These are phyloP conservation scores for Musa acuminata DNA, from an alignment of 176 grass and related monocot genomes.

Conservation along the genomic window DNA sequence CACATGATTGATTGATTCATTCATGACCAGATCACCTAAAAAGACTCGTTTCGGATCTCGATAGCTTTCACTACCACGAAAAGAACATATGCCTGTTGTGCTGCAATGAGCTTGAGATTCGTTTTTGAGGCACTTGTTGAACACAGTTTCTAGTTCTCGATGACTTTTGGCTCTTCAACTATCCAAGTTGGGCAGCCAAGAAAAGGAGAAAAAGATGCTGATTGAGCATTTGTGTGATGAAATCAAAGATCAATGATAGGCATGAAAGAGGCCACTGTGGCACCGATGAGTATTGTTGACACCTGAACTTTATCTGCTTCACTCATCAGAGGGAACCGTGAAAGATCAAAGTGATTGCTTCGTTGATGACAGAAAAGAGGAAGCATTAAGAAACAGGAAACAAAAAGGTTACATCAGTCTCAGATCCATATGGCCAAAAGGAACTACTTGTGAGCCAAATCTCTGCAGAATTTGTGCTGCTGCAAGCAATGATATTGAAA, in stretches of 20 bases:
- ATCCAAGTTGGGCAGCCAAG: no score
- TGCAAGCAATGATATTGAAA: conserved; percentile 11
- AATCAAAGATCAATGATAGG: no score
- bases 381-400: conserved; percentile 1
- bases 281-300: conserved; percentile 50
- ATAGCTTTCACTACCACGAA: background rate
- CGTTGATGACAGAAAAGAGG: conserved; percentile 15
- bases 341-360: background rate
- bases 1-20: background rate
- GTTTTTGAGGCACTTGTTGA: no score
- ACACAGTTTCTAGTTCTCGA: no score
- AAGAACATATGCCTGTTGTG: background rate
- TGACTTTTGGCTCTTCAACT: no score
- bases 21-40: no score
- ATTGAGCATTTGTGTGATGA: no score
- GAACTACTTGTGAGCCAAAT: conserved; percentile 31
- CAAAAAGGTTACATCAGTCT: background rate
- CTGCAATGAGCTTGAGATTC: no score
- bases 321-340: background rate
- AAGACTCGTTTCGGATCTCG: no score
- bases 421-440: conserved; percentile 1
- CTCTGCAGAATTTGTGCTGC: conserved; percentile 9
- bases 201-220: no score
- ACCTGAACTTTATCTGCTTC: conserved; percentile 30
- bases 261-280: conserved; percentile 2